phyloP scores from a whole-genome alignment of 345 rosid species.

The Streptanthus diversifolius region DNA sequence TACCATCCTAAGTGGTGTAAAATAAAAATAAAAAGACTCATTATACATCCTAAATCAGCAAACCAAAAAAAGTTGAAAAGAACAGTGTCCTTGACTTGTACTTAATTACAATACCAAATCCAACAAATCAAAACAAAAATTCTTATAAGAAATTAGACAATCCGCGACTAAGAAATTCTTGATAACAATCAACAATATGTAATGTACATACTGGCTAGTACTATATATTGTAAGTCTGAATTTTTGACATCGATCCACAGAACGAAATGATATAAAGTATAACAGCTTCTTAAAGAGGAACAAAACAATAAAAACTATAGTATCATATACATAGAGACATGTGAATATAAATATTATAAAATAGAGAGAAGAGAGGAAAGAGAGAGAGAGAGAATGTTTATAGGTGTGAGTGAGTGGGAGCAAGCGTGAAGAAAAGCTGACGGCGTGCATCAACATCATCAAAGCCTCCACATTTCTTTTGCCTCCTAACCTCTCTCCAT shows the following conservation, averaged over 20 bases:
- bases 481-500: constrained; percentile 73
- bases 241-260: not conserved
- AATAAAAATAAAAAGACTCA: constrained; percentile 7
- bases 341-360: not conserved
- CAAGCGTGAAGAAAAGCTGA: constrained; percentile 71
- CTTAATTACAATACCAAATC: not conserved
- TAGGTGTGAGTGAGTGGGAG: constrained; percentile 44
- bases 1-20: constrained; percentile 6
- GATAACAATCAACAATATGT: not conserved
- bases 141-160: not conserved
- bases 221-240: too few species aligned
- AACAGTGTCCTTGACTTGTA: not conserved
- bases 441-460: constrained; percentile 94
- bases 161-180: not conserved
- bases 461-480: constrained; percentile 59
- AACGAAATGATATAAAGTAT: not conserved
- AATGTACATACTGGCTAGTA: too few species aligned
- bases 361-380: not conserved
- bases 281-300: not conserved
- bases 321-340: constrained; percentile 18
- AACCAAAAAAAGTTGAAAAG: constrained; percentile 1
- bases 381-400: constrained; percentile 30
- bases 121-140: not conserved
- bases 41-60: not conserved
- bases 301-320: not conserved